Base-by-base conservation (phyloP, 495 filamentous ascomycete genomes). In the Daldinia childiae region DNA sequence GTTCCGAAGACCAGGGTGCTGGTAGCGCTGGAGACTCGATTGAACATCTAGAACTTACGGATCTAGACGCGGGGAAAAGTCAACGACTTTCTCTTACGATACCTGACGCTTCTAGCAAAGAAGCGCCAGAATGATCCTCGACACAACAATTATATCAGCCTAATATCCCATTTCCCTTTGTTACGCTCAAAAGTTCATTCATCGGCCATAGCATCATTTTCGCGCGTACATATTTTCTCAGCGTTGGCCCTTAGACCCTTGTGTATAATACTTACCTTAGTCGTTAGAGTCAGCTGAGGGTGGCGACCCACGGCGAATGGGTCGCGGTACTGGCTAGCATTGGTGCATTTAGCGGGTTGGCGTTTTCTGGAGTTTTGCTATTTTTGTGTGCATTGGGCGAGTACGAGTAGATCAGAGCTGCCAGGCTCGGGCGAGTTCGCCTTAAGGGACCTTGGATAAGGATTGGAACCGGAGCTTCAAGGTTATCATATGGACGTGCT, bases 181-280 rank as follows among this genome's bases (percentile, higher is more conserved):
- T 48, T 36, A 26, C 50, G 55, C 62, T 69, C 29, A 58, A 66
- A 69, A 66, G 50, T 45, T 60, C 64, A 59, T 55, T 69, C 57
- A 14, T 66, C 58, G 64, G 62, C 62, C 27, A 26, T 64, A 45
- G 19, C 39, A 67, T 69, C 39, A 57, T 64, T 21, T 71, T 67
- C 55, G 58, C 67, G 71, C 71, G 71, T 74, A 76, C 61, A 72
- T 76, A 76, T 62, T 72, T 64, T 30, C 52, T 32, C 45, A 51
- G 69, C 70, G 63, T 61, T 63, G 45, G 63, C 29, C 27, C 38
- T 48, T 58, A 59, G 64, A 58, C 57, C 71, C 59, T 73, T 73
- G 51, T 78, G 76, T 78, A 76, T 74, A 78, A 70, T 71, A 74
- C 43, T 41, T 74, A 76, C 43, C 39, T 45, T 74, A 74, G 63